Evolutionary conservation across 2,329 filamentous ascomycete genomes (phyloP), one percentile per base, ranked within the genome.

Genomic region (Colletotrichum tofieldiae): DNA sequence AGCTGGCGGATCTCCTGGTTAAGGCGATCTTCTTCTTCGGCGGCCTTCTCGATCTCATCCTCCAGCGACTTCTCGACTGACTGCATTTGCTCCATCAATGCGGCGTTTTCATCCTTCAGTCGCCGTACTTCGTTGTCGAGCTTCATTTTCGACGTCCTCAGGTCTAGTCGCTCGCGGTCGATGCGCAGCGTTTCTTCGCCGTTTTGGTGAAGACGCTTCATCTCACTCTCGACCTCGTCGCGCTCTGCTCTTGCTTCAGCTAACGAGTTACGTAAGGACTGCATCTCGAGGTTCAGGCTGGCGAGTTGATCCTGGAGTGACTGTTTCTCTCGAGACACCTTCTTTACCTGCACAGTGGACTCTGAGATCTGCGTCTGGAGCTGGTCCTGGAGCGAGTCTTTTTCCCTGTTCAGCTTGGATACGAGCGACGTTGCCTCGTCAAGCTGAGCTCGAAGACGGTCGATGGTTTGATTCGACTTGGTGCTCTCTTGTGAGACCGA

Each of bases 91-190:
- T 90, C 87, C 16, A 84, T 72, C 47, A 93, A 81, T 1, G 84
- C 79, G 67, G 85, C 86, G 76, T 91, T 92, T 78, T 94, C 92
- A 11, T 93, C 90, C 63, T 86, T 89, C 20, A 93, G 82, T 16
- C 91, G 86, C 52, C 90, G 89, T 20, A 93, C 84, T 76, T 94
- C 92, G 72, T 85, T 87, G 74, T 94, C 92, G 23, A 93, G 86
- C 77, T 91, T 92, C 73, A 91, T 83, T 78, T 92, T 93, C n/a
- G 89, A 83, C 37, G 91, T 90, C 23, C 91, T 90, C 32, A 94
- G 84, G 65, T 94, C 91, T 56, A 92, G 82, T 74, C 92, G 91
- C 77, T 94, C 93, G 73, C 91, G 89, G 75, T 94, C 92, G 56
- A 93, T 79, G 16, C 87, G 88, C 75, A 90, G 87, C 1, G 87